A percentile compares a stretch with the other conserved stretches of the same genome.
These are phyloP conservation scores for Firmiana major DNA, from an alignment of 345 rosid genomes.

Conservation along the genomic window DNA sequence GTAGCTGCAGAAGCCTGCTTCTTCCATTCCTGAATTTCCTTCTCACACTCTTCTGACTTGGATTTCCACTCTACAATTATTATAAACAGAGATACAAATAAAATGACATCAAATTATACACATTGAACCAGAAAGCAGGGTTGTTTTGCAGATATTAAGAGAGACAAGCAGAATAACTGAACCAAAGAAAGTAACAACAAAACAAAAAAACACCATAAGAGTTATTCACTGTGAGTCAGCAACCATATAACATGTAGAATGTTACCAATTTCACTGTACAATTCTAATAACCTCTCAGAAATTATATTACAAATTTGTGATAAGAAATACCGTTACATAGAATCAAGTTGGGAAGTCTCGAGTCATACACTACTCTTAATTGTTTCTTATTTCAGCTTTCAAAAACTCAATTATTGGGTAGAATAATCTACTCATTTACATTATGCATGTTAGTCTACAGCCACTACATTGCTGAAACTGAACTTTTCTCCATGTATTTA, in stretches of 20 bases:
- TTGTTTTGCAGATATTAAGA: slow-evolving; percentile 4
- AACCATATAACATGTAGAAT: not conserved
- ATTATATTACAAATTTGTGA: not conserved
- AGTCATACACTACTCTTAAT: not conserved
- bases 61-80: slow-evolving; percentile 66
- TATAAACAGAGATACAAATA: slow-evolving; percentile 17
- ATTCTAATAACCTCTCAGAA: not conserved
- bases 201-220: not conserved
- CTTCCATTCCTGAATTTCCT: slow-evolving; percentile 85
- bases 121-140: not conserved
- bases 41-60: slow-evolving; percentile 84
- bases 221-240: not conserved
- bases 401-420: not conserved
- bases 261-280: not conserved
- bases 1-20: slow-evolving; percentile 78
- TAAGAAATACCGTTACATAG: not conserved
- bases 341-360: not conserved
- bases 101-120: slow-evolving; percentile 10
- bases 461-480: not conserved
- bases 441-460: slow-evolving; percentile 4
- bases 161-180: not conserved
- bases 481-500: not conserved
- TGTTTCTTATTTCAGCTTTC: not conserved
- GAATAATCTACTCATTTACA: not conserved
- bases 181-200: not conserved